Base-by-base conservation (phyloP, 768 basidiomycete genomes). In the Chalciporus pseudorubinellus region DNA sequence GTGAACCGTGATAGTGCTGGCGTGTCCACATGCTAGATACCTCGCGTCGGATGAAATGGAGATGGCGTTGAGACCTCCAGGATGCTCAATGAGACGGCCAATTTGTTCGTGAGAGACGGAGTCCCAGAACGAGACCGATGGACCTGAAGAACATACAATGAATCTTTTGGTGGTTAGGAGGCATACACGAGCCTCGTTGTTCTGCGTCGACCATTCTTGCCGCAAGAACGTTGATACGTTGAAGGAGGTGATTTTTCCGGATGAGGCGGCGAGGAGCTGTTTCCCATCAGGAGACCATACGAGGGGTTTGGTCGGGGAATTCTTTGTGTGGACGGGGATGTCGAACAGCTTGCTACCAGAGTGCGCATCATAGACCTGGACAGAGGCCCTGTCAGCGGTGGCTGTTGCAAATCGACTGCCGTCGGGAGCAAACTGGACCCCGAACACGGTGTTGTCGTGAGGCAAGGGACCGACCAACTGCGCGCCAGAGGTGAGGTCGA, bases 371-470 rank as follows among this genome's bases (percentile, higher is more conserved):
- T 36, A 36, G 14, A 36, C 7, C 16, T 8, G n/a, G n/a, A n/a
- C 16, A n/a, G 34, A 31, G 29, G 29, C 11, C 10, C 4, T 11
- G 29, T 11, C 13, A 31, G 12, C 53, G n/a, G 54, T 56, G n/a
- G 55, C 55, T 4, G 52, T 52, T 20, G 52, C 53, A 14, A 56
- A 36, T 39, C 47, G 50, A 39, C 34, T 47, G 22, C 55, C 55
- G 34, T 44, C 48, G 20, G 55, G 72, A 46, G 68, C 73, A 14
- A 70, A 70, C 19, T 48, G 45, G 51, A 56, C 55, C 7, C 41
- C 50, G 1, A 31, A 36, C 6, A 56, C 26, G 4, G 19, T 33
- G 13, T 33, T 39, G 8, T 26, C 26, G n/a, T 56, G 54, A 33
- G 34, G 13, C 14, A 55, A 14, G 2, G 54, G 54, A 26, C 50